These are phyloP conservation scores for Camellia oleifera DNA, from an alignment of 179 eudicot genomes.

Conservation along the genomic window DNA sequence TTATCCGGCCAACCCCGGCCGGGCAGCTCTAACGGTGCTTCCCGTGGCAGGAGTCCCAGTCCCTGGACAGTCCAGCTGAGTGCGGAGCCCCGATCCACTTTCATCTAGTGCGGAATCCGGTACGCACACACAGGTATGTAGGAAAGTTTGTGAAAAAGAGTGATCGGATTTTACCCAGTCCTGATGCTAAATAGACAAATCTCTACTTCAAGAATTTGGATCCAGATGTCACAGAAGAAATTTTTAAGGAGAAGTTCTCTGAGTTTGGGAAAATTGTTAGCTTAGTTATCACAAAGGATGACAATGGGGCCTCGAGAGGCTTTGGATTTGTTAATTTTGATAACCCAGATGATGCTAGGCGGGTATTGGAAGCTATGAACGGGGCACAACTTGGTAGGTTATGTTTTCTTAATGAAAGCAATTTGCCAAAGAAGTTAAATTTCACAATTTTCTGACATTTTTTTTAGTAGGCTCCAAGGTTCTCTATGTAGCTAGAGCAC, in stretches of 20 bases:
- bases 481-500: conserved; percentile 75
- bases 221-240: conserved; percentile 45
- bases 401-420: background rate
- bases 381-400: conserved; percentile 60
- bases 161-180: conserved; percentile 40
- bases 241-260: conserved; percentile 50
- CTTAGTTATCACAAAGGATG: conserved; percentile 54
- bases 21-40: no score
- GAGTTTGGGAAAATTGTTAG: conserved; percentile 66
- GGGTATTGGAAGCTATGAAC: conserved; percentile 63
- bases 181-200: conserved; percentile 58
- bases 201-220: conserved; percentile 72
- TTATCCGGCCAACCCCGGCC: no score
- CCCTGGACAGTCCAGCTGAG: no score
- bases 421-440: background rate
- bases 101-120: no score
- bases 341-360: conserved; percentile 58
- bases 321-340: conserved; percentile 82
- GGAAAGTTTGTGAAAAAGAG: conserved; percentile 58
- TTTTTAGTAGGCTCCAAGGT: conserved; percentile 53
- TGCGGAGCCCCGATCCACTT: no score
- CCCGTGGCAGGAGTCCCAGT: no score
- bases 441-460: conserved; percentile 5
- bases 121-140: conserved; percentile 59
- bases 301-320: conserved; percentile 58